A percentile compares a stretch with the other conserved stretches of the same genome.
These are phyloP conservation scores for Celoporthe dispersa DNA, from an alignment of 2,329 filamentous ascomycete genomes.

Conservation along the genomic window DNA sequence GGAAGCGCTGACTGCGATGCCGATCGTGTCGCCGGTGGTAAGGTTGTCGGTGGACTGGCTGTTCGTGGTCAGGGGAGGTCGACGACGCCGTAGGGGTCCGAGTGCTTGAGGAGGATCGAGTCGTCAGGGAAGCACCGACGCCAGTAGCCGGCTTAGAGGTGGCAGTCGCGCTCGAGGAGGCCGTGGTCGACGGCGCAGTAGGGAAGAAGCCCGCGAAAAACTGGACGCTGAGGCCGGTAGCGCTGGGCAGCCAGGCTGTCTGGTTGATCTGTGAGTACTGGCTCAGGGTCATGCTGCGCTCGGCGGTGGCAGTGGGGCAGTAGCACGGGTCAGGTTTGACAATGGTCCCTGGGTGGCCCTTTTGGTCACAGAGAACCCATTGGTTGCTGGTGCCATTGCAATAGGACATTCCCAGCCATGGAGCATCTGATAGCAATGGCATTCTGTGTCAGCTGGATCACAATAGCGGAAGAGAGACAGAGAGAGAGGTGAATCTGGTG, in stretches of 20 bases:
- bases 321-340: conserved; percentile 36
- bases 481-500: neutral
- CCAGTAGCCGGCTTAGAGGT: conserved; percentile 1
- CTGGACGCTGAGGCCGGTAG: conserved; percentile 36
- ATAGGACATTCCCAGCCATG: conserved; percentile 42
- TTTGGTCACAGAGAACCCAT: conserved; percentile 41
- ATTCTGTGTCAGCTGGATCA: conserved; percentile 1
- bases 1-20: conserved; percentile 32
- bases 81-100: conserved; percentile 1
- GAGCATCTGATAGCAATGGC: neutral
- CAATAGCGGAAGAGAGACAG: neutral
- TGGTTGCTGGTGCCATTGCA: conserved; percentile 40
- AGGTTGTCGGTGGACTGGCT: conserved; percentile 23
- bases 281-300: conserved; percentile 35
- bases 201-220: conserved; percentile 27
- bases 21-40: conserved; percentile 34
- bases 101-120: neutral
- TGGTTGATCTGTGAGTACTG: conserved; percentile 34
- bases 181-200: conserved; percentile 6
- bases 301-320: conserved; percentile 36
- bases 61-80: neutral
- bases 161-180: neutral
- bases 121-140: neutral
- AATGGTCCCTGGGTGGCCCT: conserved; percentile 31
- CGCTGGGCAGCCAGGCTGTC: conserved; percentile 37